Base-by-base conservation (phyloP, 2,329 filamentous ascomycete species). In the Exserohilum turcica region DNA sequence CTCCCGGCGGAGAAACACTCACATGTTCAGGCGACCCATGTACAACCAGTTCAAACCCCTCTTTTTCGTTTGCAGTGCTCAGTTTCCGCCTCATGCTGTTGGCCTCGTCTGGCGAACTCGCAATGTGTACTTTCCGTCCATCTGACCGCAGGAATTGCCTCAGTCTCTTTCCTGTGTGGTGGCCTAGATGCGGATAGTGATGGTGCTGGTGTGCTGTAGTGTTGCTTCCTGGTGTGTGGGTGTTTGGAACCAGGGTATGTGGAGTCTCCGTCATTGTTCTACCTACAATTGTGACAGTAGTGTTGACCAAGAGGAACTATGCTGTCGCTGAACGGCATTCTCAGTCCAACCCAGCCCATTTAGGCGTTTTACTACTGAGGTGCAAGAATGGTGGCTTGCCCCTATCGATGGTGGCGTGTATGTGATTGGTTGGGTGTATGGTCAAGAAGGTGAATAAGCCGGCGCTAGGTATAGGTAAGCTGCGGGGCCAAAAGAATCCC, bases 121-220 rank as follows among this genome's bases (percentile, higher is more conserved):
- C 82, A 45, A 86, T 80, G 48, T 86, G 80, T 5, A 86, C 77
- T 57, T 79, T 79, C 48, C 78, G 78, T 21, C 85, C 85, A 65
- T 82, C 76, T 0, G 84, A 84, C 40, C 81, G 78, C 3, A 81
- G 64, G 54, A 86, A 82, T 54, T 85, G 80, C 18, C 80, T 76
- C 0, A 83, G 72, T 28, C 78, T 75, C 24, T 77, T 77, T 1
- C 75, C 72, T 1, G 68, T 54, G 40, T 71, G 61, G 38, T 72
- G 64, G 16, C 36, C 29, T 12, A 69, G 29, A 52, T 70, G 67
- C 8, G 56, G 52, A 42, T 65, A 62, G 18, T 62, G 64, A 38
- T 57, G 51, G 27, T 31, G 31, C 28, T 39, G 28, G 8, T 51
- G 35, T 16, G 10, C 24, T 18, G 40, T 10, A 36, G 32, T 43